Evolutionary conservation across 1,284 basidiomycete genomes (phyloP), one percentile per base, ranked within the genome.

Genomic region (Salmacisia buchloeana): DNA sequence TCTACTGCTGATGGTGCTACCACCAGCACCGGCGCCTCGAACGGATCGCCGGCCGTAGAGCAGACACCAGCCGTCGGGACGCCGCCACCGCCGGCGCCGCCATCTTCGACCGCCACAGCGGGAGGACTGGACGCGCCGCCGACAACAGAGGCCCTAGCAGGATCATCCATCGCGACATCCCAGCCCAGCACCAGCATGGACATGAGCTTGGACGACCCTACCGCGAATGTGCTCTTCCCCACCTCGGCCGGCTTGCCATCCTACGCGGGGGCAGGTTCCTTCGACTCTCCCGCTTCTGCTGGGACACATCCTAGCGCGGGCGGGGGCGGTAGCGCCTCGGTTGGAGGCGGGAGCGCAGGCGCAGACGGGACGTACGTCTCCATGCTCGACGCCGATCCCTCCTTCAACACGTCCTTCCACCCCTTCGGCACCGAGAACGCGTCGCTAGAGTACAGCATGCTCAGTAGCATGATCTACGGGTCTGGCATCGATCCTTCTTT

Each of bases 381-480:
- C 12, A 27, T 54, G 27, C 27, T 54, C 4, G 49, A 54, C n/a
- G 23, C 27, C 49, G 15, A 54, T 54, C 15, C 49, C 3, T 27
- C 25, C 49, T 54, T 54, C 49, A 54, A 54, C 29, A 54, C 49
- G 10, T 54, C 49, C 27, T 54, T 54, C 27, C 49, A 54, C 36
- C 56, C 57, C 41, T 92, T 91, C 79, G 89, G 88, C 58, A 90
- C 90, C 45, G 90, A 92, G 79, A 89, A 89, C 18, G 90, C 90
- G 15, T 92, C 92, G 78, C 84, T 93, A 65, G 92, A 94, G 78
- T 94, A 94, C 81, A 91, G 90, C 56, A 92, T 94, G 66, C 85
- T 94, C 6, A 90, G 89, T 36, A 88, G 89, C n/a, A 94, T 94
- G 80, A 84, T 94, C 41, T 78, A 78, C 43, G 49, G 49, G 13